Conservation (phyloP, 768 basidiomycete genomes). For the Mycena indigotica region DNA sequence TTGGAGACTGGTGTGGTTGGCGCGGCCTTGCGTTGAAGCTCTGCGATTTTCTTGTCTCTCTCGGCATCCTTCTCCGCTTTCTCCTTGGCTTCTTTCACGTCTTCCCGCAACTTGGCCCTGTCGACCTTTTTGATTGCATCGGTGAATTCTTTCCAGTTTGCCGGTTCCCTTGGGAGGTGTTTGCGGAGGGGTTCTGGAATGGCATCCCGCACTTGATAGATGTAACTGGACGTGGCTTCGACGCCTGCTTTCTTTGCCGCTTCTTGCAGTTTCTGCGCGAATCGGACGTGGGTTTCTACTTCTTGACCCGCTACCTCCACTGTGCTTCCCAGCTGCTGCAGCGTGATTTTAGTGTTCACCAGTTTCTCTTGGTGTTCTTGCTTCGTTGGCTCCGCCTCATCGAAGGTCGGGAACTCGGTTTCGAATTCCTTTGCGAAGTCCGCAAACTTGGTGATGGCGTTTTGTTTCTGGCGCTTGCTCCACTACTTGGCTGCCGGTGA, state of each 20-base stretch:
- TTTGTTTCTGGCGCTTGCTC: neutral
- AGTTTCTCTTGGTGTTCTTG: conserved; percentile 22
- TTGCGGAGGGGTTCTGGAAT: conserved; percentile 9
- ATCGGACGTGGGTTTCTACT: conserved; percentile 13
- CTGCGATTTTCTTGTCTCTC: neutral
- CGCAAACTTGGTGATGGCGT: neutral
- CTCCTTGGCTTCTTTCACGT: neutral
- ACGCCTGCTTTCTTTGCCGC: conserved; percentile 2
- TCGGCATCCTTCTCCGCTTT: neutral
- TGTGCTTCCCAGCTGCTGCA: conserved; percentile 15
- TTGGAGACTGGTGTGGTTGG: neutral
- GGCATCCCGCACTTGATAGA: conserved; percentile 13
- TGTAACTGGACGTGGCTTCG: neutral
- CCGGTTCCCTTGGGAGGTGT: neutral
- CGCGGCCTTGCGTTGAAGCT: neutral
- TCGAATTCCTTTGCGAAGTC: neutral
- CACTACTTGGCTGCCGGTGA: conserved; percentile 14
- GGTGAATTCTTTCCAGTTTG: neutral
- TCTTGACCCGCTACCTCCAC: conserved; percentile 13
- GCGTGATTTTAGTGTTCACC: conserved; percentile 8
- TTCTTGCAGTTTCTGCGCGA: conserved; percentile 8
- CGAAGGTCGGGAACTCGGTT: conserved; percentile 1
- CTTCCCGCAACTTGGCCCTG: neutral
- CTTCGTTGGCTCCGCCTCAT: conserved; percentile 4
- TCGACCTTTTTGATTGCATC: conserved; percentile 6